A percentile compares a stretch with the other conserved stretches of the same genome.
phyloP scores from a whole-genome alignment of 306 rosid genomes.

The Medicago ruthenica region DNA sequence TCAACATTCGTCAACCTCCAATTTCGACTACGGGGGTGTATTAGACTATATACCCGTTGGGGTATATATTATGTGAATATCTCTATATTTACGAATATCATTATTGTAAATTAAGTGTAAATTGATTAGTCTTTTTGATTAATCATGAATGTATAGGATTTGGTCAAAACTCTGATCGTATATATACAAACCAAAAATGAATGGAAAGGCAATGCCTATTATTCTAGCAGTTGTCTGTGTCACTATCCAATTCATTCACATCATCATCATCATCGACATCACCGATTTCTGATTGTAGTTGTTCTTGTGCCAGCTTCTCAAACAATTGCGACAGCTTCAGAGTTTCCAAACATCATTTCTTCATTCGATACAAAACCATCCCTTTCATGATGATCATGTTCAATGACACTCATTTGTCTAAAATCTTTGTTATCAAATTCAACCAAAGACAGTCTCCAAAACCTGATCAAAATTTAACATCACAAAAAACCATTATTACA shows the following conservation, averaged over 20 bases:
- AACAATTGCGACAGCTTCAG: constrained; percentile 64
- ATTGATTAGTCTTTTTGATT: too few relatives aligned
- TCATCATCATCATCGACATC: background rate
- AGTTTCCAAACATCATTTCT: constrained; percentile 59
- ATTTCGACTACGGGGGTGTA: too few relatives aligned
- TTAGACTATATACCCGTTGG: too few relatives aligned
- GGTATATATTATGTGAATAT: too few relatives aligned
- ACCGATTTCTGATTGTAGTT: background rate
- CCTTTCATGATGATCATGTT: constrained; percentile 2
- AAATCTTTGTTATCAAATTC: background rate
- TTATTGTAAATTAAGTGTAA: too few relatives aligned
- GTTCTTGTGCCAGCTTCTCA: constrained; percentile 60
- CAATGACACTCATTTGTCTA: background rate
- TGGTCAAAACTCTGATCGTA: too few relatives aligned
- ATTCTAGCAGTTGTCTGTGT: background rate
- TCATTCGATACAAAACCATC: constrained; percentile 61
- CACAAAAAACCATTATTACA: background rate
- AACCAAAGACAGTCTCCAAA: background rate
- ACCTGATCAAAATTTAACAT: background rate
- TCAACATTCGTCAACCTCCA: too few relatives aligned
- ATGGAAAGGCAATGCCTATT: too few relatives aligned
- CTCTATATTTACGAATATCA: too few relatives aligned
- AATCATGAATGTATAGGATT: too few relatives aligned
- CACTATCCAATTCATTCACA: background rate
- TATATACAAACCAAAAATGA: too few relatives aligned